phyloP scores from a whole-genome alignment of 169 alveolate species.

The Hepatocystis sp. region DNA sequence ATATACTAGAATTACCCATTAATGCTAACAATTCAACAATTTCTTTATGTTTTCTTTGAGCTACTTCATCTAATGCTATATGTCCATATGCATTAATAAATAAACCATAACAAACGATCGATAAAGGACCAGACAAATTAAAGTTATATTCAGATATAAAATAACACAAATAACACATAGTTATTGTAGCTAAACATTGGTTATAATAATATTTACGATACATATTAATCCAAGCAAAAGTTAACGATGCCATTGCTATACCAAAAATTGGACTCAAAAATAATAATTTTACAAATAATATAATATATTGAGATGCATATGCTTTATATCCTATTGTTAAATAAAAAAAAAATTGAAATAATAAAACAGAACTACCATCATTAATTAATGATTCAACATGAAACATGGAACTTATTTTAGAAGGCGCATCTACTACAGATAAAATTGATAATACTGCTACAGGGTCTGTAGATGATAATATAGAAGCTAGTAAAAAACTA shows the following conservation, averaged over 20 bases:
- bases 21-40: constrained; percentile 84
- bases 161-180: constrained; percentile 83
- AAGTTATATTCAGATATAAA: constrained; percentile 87
- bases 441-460: constrained; percentile 91
- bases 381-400: constrained; percentile 91
- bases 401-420: constrained; percentile 87
- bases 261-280: constrained; percentile 89
- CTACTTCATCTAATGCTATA: constrained; percentile 88
- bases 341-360: constrained; percentile 89
- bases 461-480: constrained; percentile 91
- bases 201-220: constrained; percentile 85
- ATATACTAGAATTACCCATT: constrained; percentile 89
- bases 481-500: constrained; percentile 89
- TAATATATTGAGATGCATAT: constrained; percentile 77
- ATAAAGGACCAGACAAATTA: constrained; percentile 89
- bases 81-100: constrained; percentile 89
- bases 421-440: constrained; percentile 87
- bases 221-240: constrained; percentile 85
- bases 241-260: constrained; percentile 81
- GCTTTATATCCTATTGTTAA: constrained; percentile 83
- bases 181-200: constrained; percentile 85
- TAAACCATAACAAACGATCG: constrained; percentile 91
- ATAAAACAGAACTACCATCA: constrained; percentile 90
- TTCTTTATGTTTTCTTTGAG: constrained; percentile 86
- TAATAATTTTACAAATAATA: constrained; percentile 84